These are phyloP conservation scores for Fusarium subglutinans DNA, from an alignment of 2,329 filamentous ascomycete genomes.

Conservation along the genomic window DNA sequence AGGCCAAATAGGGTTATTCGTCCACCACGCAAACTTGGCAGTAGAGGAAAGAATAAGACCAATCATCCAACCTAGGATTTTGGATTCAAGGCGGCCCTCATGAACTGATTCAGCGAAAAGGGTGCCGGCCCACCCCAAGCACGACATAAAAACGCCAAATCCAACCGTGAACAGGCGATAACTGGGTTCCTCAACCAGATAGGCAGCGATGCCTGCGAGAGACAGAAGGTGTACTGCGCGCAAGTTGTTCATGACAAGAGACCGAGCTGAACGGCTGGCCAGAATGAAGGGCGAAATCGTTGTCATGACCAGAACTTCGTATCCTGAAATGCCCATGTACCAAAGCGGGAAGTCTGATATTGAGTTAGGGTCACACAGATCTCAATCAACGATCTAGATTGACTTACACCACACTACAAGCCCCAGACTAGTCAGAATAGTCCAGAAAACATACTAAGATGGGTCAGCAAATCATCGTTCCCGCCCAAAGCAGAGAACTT, in stretches of 20 bases:
- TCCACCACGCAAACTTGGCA: conserved; percentile 91
- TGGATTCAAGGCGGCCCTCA: conserved; percentile 79
- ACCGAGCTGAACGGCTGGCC: conserved; percentile 73
- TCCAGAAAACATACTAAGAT: conserved; percentile 90
- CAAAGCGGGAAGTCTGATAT: conserved; percentile 87
- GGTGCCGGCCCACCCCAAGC: conserved; percentile 84
- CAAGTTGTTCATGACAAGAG: conserved; percentile 73
- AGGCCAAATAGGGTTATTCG: conserved; percentile 97
- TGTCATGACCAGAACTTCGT: conserved; percentile 87
- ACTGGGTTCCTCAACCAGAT: conserved; percentile 76
- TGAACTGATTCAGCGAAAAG: conserved; percentile 82
- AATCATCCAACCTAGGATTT: conserved; percentile 80
- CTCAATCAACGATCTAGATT: neutral
- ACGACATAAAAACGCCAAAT: conserved; percentile 82
- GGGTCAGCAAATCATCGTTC: conserved; percentile 31
- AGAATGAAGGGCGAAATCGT: conserved; percentile 85
- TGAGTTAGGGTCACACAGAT: conserved; percentile 23
- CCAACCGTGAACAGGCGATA: conserved; percentile 82
- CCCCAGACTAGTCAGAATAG: conserved; percentile 87
- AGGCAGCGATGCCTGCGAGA: conserved; percentile 81
- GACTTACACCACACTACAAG: conserved; percentile 91
- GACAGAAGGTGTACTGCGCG: conserved; percentile 79
- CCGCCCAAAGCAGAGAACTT: conserved; percentile 48
- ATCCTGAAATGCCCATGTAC: conserved; percentile 99
- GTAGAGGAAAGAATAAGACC: conserved; percentile 87